Evolutionary conservation across 192 early-diverging fungal species (phyloP).

Genomic region (Jimgerdemannia flammicorona): DNA sequence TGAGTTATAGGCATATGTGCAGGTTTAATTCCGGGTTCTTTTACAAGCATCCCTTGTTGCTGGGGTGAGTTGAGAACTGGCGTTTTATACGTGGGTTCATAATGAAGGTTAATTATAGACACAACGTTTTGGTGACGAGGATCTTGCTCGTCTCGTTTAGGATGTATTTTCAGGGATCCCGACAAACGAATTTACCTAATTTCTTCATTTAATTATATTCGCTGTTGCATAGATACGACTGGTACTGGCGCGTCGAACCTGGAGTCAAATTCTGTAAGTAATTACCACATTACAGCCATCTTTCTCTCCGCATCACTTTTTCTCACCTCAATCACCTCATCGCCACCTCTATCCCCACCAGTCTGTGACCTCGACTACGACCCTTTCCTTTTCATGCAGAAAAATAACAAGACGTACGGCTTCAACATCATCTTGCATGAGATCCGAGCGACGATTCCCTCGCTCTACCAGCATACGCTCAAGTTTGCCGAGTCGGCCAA

Average conservation of each 20-base stretch:
- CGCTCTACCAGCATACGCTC: slow-evolving; percentile 55
- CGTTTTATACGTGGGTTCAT: slow-evolving; percentile 19
- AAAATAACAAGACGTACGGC: slow-evolving; percentile 65
- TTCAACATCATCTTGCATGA: slow-evolving; percentile 66
- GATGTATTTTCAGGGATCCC: slow-evolving; percentile 31
- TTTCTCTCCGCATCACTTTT: neutral
- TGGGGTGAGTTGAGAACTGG: neutral
- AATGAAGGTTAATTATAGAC: slow-evolving; percentile 52
- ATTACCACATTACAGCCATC: neutral
- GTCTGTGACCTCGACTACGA: slow-evolving; percentile 70
- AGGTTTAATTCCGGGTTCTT: slow-evolving; percentile 30
- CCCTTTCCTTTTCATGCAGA: slow-evolving; percentile 66
- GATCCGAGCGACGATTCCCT: slow-evolving; percentile 51
- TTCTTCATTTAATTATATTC: slow-evolving; percentile 20
- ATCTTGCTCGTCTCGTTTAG: slow-evolving; percentile 55
- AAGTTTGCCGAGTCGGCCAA: slow-evolving; percentile 30
- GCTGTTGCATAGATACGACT: slow-evolving; percentile 33
- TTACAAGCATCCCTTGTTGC: neutral
- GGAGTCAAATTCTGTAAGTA: slow-evolving; percentile 52
- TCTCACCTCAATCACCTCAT: neutral
- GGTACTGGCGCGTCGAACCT: slow-evolving; percentile 71
- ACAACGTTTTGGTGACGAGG: slow-evolving; percentile 59
- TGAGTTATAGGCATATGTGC: slow-evolving; percentile 75
- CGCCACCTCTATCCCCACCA: too few relatives aligned
- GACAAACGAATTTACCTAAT: slow-evolving; percentile 13